Evolutionary conservation across 2,329 filamentous ascomycete species (phyloP), one percentile per base, ranked within the genome.

Genomic region (Cladosporium cucumerinum): DNA sequence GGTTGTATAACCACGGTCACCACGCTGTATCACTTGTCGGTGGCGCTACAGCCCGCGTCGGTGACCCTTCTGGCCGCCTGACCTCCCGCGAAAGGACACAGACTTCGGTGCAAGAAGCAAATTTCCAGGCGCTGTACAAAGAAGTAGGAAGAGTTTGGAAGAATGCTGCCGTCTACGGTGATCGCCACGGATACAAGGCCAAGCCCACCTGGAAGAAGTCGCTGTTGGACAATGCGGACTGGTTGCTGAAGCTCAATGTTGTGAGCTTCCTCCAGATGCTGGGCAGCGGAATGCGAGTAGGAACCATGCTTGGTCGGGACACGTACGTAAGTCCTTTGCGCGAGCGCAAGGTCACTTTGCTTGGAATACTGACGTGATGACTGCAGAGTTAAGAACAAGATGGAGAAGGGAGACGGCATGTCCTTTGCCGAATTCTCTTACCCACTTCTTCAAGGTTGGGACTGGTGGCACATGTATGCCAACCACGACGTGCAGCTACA

Each of bases 351-450:
- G 54, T 21, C 21, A 34, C 6, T 28, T 16, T 60, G 25, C 18
- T n/a, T 36, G 3, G n/a, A 26, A 1, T 39, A 57, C 66, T 69
- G 63, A 70, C 57, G 18, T 16, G 43, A 25, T 26, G 32, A 7
- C 43, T 48, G 28, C 65, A 88, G 86, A 36, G 93, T 96, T 63
- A 95, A 92, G 78, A 88, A 87, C 65, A 92, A 93, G 73, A 84
- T 98, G 82, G 85, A 85, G n/a, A 88, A 88, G 61, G 92, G 92
- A 43, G 91, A 95, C 68, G 96, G 95, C 71, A 94, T 99, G 89
- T 96, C 93, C 0, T 90, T 96, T 72, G 89, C 92, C 39, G 95
- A 99, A 75, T 97, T 99, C 77, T 86, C 88, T 49, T 99, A 99
- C 74, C 95, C 96, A 1, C 80, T 99, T 18, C 86, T 98, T 72